Percentiles rank a stretch among this genome's conserved stretches.
phyloP scores from a whole-genome alignment of 805 yeast genomes.

The Candida silvicultrix region DNA sequence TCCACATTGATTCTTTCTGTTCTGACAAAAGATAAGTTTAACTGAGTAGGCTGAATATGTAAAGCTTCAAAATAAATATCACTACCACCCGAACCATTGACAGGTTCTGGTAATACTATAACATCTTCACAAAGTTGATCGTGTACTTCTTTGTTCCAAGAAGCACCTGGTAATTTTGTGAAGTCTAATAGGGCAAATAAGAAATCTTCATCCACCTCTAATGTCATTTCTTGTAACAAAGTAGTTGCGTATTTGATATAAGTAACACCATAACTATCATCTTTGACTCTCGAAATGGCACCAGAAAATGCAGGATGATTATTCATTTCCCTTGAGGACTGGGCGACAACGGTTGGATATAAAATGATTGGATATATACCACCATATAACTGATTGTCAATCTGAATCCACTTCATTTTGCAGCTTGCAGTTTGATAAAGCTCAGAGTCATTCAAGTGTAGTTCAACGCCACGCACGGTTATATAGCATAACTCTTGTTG shows the following conservation, averaged over 20 bases:
- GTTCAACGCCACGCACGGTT: conserved; percentile 75
- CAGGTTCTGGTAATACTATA: conserved; percentile 68
- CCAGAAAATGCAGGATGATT: conserved; percentile 89
- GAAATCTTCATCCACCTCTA: conserved; percentile 93
- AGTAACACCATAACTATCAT: conserved; percentile 82
- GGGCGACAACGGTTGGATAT: conserved; percentile 87
- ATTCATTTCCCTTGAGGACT: conserved; percentile 74
- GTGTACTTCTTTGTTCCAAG: conserved; percentile 49
- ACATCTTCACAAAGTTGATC: conserved; percentile 57
- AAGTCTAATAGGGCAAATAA: conserved; percentile 76
- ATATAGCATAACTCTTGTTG: conserved; percentile 76
- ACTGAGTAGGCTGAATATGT: conserved; percentile 85
- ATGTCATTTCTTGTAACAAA: conserved; percentile 81
- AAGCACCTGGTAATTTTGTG: conserved; percentile 72
- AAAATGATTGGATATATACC: conserved; percentile 82
- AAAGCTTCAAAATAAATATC: conserved; percentile 91
- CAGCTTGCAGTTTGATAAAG: conserved; percentile 72
- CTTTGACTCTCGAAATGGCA: conserved; percentile 77
- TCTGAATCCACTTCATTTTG: conserved; percentile 90
- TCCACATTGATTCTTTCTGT: conserved; percentile 72
- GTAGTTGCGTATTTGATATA: conserved; percentile 90
- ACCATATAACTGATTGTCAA: conserved; percentile 88
- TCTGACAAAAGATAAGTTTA: conserved; percentile 85
- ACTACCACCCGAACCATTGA: conserved; percentile 42
- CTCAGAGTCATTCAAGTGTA: conserved; percentile 78